Conservation (phyloP, 2,329 filamentous ascomycete species). For the Colletotrichum caudatum region DNA sequence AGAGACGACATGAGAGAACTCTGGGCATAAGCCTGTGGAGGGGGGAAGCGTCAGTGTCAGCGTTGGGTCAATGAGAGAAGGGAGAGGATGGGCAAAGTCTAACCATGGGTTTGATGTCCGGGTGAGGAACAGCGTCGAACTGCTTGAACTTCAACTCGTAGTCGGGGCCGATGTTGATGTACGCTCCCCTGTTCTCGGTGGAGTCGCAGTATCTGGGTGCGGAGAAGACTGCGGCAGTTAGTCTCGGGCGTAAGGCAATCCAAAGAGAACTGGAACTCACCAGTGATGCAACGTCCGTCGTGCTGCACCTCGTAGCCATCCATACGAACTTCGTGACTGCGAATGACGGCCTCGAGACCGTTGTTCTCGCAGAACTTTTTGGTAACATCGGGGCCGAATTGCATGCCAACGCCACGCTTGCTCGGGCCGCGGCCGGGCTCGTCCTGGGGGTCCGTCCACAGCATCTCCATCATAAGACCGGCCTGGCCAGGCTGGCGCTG, state of each 20-base stretch:
- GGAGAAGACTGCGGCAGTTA: slow-evolving; percentile 79
- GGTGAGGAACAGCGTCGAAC: slow-evolving; percentile 97
- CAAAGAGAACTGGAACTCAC: slow-evolving; percentile 58
- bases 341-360: slow-evolving; percentile 92
- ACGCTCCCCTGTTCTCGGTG: slow-evolving; percentile 97
- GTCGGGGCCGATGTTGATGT: slow-evolving; percentile 94
- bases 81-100: slow-evolving; percentile 43
- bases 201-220: slow-evolving; percentile 98
- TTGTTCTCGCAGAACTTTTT: slow-evolving; percentile 98
- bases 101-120: slow-evolving; percentile 93
- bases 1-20: slow-evolving; percentile 83
- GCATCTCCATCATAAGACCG: slow-evolving; percentile 99
- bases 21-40: slow-evolving; percentile 79
- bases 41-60: slow-evolving; percentile 48
- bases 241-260: slow-evolving; percentile 35
- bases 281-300: slow-evolving; percentile 93
- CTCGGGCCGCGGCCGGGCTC: slow-evolving; percentile 89
- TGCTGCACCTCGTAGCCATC: slow-evolving; percentile 99
- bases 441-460: slow-evolving; percentile 97
- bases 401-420: slow-evolving; percentile 95
- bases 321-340: slow-evolving; percentile 98
- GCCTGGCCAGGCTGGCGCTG: slow-evolving; percentile 94
- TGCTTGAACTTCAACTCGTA: slow-evolving; percentile 93
- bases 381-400: slow-evolving; percentile 96
- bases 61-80: slow-evolving; percentile 39